phyloP scores from a whole-genome alignment of 2,329 filamentous ascomycete genomes.

The Zymoseptoria pseudotritici region DNA sequence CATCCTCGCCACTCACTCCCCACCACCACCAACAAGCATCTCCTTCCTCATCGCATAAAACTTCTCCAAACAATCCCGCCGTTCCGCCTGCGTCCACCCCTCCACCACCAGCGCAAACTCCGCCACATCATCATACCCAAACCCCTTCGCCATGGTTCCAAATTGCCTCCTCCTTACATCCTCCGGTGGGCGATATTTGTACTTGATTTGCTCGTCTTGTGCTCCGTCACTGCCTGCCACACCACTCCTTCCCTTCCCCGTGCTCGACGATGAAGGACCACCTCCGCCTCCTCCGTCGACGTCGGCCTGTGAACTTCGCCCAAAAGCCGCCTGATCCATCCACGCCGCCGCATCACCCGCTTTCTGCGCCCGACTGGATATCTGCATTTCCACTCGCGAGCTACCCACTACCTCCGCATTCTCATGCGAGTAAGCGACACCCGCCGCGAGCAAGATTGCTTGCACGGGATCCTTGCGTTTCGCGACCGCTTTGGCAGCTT shows the following conservation, averaged over 20 bases:
- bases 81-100: slow-evolving; percentile 76
- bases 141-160: slow-evolving; percentile 76
- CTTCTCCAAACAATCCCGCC: slow-evolving; percentile 66
- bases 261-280: slow-evolving; percentile 10
- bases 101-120: slow-evolving; percentile 90
- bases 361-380: slow-evolving; percentile 69
- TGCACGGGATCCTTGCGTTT: slow-evolving; percentile 65
- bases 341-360: slow-evolving; percentile 45
- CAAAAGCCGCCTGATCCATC: slow-evolving; percentile 38
- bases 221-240: not conserved
- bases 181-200: slow-evolving; percentile 64
- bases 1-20: no score
- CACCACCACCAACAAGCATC: not conserved
- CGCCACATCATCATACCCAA: slow-evolving; percentile 66
- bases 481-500: slow-evolving; percentile 29
- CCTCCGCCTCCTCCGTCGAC: slow-evolving; percentile 22
- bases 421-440: slow-evolving; percentile 92
- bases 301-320: slow-evolving; percentile 42
- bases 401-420: slow-evolving; percentile 92
- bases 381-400: slow-evolving; percentile 79
- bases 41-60: slow-evolving; percentile 66
- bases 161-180: slow-evolving; percentile 76
- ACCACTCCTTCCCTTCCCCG: slow-evolving; percentile 3
- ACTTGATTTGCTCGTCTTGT: slow-evolving; percentile 37
- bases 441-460: slow-evolving; percentile 78